phyloP scores from a whole-genome alignment of 148 eudicot species.

The Pouteria glomerata region DNA sequence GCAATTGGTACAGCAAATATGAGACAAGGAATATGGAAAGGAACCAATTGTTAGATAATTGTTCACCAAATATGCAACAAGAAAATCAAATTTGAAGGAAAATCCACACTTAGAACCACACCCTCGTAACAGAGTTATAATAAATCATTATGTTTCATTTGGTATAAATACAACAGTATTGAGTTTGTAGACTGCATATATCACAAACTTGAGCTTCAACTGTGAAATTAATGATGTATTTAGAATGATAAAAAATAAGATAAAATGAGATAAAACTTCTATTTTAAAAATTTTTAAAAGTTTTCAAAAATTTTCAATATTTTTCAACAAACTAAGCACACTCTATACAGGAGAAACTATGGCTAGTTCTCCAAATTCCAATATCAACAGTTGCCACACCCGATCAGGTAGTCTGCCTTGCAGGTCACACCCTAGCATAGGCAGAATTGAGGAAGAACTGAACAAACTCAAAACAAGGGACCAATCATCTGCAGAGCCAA shows the following conservation, averaged over 20 bases:
- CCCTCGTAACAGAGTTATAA: not conserved
- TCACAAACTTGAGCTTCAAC: too few relatives aligned
- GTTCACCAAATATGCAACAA: not conserved
- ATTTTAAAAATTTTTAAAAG: too few relatives aligned
- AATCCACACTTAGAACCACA: constrained; percentile 9
- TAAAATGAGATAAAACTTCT: too few relatives aligned
- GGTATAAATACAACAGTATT: constrained; percentile 3
- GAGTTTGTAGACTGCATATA: not conserved
- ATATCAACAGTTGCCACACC: constrained; percentile 18
- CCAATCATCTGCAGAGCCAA: constrained; percentile 24
- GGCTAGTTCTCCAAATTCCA: constrained; percentile 27
- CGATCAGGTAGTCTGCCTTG: constrained; percentile 55
- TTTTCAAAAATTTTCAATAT: too few relatives aligned
- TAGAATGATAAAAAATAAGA: not conserved
- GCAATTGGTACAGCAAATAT: not conserved
- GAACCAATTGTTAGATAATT: not conserved
- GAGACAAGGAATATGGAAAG: not conserved
- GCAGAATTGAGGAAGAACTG: constrained; percentile 38
- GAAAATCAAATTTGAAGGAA: not conserved
- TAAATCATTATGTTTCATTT: not conserved
- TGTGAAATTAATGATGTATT: not conserved
- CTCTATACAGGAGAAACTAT: too few relatives aligned
- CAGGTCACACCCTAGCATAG: constrained; percentile 48
- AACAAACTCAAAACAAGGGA: constrained; percentile 41
- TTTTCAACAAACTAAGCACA: too few relatives aligned